Percentiles rank a stretch among this genome's conserved stretches.
phyloP scores from a whole-genome alignment of 2,329 filamentous ascomycete species.

The Plenodomus lindquistii region DNA sequence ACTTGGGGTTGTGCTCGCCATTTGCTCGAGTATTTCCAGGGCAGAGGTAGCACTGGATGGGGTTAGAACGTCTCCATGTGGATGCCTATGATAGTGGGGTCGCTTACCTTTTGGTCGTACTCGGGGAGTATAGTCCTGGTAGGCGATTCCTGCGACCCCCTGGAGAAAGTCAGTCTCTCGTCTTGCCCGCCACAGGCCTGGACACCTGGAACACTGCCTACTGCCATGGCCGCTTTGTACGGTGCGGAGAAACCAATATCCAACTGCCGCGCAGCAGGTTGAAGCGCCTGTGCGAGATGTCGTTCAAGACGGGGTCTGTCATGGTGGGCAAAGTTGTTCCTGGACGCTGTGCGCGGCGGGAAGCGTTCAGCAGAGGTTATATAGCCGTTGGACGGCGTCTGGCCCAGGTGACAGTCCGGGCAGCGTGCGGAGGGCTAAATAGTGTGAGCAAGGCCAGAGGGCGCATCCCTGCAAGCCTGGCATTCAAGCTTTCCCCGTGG shows the following conservation, averaged over 20 bases:
- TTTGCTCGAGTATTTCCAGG: constrained; percentile 87
- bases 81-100: constrained; percentile 1
- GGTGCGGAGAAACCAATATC: constrained; percentile 92
- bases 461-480: constrained; percentile 21
- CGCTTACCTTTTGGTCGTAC: constrained; percentile 69
- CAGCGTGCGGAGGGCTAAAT: constrained; percentile 27
- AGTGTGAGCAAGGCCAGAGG: constrained; percentile 30
- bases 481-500: constrained; percentile 23
- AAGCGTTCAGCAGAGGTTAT: constrained; percentile 1
- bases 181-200: not conserved
- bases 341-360: constrained; percentile 10
- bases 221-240: constrained; percentile 98
- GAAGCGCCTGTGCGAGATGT: constrained; percentile 90
- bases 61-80: constrained; percentile 19
- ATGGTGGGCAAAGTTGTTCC: constrained; percentile 34
- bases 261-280: constrained; percentile 89
- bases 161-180: constrained; percentile 22
- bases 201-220: constrained; percentile 54
- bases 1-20: constrained; percentile 84
- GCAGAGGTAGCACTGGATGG: constrained; percentile 82
- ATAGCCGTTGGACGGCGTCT: constrained; percentile 2
- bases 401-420: constrained; percentile 1
- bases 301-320: constrained; percentile 68
- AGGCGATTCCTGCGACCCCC: constrained; percentile 54
- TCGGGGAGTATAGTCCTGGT: constrained; percentile 62